A percentile compares a stretch with the other conserved stretches of the same genome.
Conservation (phyloP, 2,329 filamentous ascomycete species). For the Fusarium irregulare region DNA sequence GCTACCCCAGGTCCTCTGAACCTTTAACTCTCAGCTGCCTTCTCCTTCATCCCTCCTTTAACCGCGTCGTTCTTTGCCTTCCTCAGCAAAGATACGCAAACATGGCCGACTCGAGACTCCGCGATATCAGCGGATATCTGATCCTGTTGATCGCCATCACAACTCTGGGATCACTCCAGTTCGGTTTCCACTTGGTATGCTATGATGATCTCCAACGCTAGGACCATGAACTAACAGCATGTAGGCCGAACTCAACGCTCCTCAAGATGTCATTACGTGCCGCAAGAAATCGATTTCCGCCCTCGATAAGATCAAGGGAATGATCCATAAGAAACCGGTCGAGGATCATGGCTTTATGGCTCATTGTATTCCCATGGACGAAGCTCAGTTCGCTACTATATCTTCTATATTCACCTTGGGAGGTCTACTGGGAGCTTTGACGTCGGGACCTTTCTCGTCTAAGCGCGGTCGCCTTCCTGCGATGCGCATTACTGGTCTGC, state of each 20-base stretch:
- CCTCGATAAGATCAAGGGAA: slow-evolving; percentile 43
- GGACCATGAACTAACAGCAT: slow-evolving; percentile 15
- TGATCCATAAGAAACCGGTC: slow-evolving; percentile 44
- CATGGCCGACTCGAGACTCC: slow-evolving; percentile 51
- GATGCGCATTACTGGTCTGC: slow-evolving; percentile 80
- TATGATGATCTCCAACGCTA: neutral
- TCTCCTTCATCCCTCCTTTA: neutral
- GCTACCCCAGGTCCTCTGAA: slow-evolving; percentile 18
- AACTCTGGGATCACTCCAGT: slow-evolving; percentile 90
- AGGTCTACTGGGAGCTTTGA: slow-evolving; percentile 84
- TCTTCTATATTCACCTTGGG: slow-evolving; percentile 93
- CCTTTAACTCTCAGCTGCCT: slow-evolving; percentile 2
- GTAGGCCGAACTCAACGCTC: slow-evolving; percentile 91
- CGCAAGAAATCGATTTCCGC: slow-evolving; percentile 63
- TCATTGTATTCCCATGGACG: slow-evolving; percentile 89
- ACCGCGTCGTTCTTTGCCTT: neutral
- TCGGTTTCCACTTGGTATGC: slow-evolving; percentile 88
- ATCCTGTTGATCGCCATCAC: slow-evolving; percentile 79
- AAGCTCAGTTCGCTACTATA: slow-evolving; percentile 83
- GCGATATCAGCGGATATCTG: slow-evolving; percentile 78
- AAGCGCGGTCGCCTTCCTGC: slow-evolving; percentile 78
- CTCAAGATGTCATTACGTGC: slow-evolving; percentile 93
- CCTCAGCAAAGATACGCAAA: slow-evolving; percentile 3
- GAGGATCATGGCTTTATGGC: slow-evolving; percentile 59
- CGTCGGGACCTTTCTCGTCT: slow-evolving; percentile 82